Evolutionary conservation across 78 protist species (phyloP).

Genomic region (Protostelium mycophagum): DNA sequence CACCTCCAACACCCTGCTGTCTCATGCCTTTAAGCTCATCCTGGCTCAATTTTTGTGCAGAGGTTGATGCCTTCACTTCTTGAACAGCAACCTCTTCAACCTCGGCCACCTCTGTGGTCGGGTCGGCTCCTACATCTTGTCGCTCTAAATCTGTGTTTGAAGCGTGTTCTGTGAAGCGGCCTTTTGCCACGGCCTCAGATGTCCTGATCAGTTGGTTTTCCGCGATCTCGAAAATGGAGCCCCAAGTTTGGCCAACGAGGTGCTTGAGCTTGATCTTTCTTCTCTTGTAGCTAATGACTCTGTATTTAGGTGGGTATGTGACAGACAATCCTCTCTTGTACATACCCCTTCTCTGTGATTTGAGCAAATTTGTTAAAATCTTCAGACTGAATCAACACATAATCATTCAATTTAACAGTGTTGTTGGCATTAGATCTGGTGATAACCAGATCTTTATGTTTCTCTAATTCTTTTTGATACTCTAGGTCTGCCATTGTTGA

Average conservation of each 20-base stretch:
- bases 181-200: neutral
- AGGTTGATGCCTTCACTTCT: slow-evolving; percentile 16
- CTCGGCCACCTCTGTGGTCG: slow-evolving; percentile 3
- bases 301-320: neutral
- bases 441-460: neutral
- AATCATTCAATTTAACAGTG: neutral
- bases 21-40: slow-evolving; percentile 36
- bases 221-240: slow-evolving; percentile 11
- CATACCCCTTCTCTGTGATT: neutral
- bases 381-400: neutral
- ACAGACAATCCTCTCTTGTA: neutral
- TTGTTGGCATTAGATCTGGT: neutral
- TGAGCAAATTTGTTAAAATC: neutral
- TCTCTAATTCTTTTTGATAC: neutral
- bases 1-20: slow-evolving; percentile 20
- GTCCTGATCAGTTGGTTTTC: neutral
- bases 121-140: neutral
- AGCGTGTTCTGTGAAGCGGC: neutral
- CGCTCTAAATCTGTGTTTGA: slow-evolving; percentile 34
- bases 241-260: slow-evolving; percentile 43
- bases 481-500: neutral
- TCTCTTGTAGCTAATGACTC: neutral
- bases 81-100: slow-evolving; percentile 37
- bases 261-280: neutral
- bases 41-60: slow-evolving; percentile 46